These are phyloP conservation scores for Auxenochlorella pyrenoidosa DNA, from an alignment of 139 green algal species.

Conservation along the genomic window DNA sequence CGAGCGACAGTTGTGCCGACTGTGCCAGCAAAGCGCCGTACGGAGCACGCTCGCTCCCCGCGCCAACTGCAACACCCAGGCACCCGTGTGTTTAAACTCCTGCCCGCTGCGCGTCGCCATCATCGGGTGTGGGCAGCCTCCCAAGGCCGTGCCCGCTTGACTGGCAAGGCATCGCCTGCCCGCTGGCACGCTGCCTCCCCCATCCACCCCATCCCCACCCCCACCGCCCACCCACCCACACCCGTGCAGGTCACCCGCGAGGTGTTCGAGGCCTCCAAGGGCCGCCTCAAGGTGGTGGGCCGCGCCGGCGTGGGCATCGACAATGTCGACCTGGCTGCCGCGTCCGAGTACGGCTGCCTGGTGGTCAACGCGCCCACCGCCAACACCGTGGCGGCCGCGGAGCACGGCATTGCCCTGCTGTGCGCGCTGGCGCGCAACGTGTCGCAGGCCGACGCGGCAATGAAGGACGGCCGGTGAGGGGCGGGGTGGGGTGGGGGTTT, in stretches of 20 bases:
- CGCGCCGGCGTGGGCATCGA: constrained; percentile 96
- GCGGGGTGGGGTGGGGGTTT: too few relatives aligned
- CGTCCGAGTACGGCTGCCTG: constrained; percentile 79
- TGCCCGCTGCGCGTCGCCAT: too few relatives aligned
- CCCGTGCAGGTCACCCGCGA: constrained; percentile 84
- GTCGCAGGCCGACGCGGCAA: constrained; percentile 83
- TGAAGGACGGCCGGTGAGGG: constrained; percentile 77
- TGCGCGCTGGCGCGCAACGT: constrained; percentile 90
- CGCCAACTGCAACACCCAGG: too few relatives aligned
- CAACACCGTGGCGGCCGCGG: constrained; percentile 96
- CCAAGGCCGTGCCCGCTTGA: too few relatives aligned
- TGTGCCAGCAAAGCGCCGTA: too few relatives aligned
- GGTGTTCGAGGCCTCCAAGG: constrained; percentile 93
- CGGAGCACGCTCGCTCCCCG: too few relatives aligned
- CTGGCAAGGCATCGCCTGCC: too few relatives aligned
- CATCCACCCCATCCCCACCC: background rate
- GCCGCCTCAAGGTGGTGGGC: constrained; percentile 95
- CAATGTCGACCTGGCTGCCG: constrained; percentile 95
- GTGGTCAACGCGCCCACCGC: constrained; percentile 98
- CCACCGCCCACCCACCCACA: too few relatives aligned
- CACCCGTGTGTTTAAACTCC: too few relatives aligned
- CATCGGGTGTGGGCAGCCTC: background rate
- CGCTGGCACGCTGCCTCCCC: too few relatives aligned
- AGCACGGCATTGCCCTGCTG: constrained; percentile 97
- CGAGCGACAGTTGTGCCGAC: too few relatives aligned